Base-by-base conservation (phyloP, 148 eudicot genomes). In the Bassia scoparia region DNA sequence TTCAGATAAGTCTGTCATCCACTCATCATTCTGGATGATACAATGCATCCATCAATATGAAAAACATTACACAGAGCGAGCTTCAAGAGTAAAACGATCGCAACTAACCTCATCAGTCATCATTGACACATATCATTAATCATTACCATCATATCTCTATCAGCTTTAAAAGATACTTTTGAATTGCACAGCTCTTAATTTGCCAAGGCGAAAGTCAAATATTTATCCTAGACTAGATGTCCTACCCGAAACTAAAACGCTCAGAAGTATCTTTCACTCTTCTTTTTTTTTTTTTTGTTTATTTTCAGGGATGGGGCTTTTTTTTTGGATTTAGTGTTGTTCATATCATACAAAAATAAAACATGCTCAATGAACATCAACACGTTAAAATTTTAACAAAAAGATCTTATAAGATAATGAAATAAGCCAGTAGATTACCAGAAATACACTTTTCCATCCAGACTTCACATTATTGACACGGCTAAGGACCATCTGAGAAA, bases 391-490 rank as follows among this genome's bases (percentile, higher is more conserved):
- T 59, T 64, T 2, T 15, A 49, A 68, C 21, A 26, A 53, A 52
- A 33, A 69, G 31, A 56, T 27, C 17, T 38, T 10, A 70, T 13
- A 21, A 43, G 7, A 53, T n/a, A 41, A 26, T 0, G 4, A 46
- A 34, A 58, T 18, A 73, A 54, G 30, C 23, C 13, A 33, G 31
- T 7, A 12, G 70, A 50, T 74, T 90, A 96, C 99, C 99, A 83
- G 76, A 80, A 96, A 96, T 53, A 96, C 99, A 74, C 99, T 92
- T 84, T 90, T 96, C 99, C 99, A 96, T 72, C 99, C 99, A 84
- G 99, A 96, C 85, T 96, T 96, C 68, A 96, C 90, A 81, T 96
- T 92, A 65, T 80, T 78, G 70, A 96, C 97, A 68, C 96, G 94
- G 81, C 88, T 96, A 66, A 92, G 92, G 82, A 96, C 97, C 99